phyloP scores from a whole-genome alignment of 1,284 basidiomycete species.

The Fistulina hepatica region DNA sequence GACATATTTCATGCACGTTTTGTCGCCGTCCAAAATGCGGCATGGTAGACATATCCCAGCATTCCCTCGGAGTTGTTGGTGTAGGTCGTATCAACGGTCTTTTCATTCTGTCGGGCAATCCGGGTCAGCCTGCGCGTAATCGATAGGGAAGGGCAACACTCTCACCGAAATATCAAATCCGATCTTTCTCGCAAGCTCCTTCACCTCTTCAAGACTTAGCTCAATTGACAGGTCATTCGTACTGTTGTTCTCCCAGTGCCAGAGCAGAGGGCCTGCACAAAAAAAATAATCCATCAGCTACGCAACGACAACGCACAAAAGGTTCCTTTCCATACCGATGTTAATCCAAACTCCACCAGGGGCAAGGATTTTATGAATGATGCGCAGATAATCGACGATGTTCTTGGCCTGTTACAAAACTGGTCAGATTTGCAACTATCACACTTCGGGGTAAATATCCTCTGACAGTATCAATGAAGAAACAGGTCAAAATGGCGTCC shows the following conservation, averaged over 20 bases:
- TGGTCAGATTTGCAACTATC: slow-evolving; percentile 6
- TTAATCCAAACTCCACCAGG: slow-evolving; percentile 90
- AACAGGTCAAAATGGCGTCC: slow-evolving; percentile 90
- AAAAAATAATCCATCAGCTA: background rate
- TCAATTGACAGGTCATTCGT: slow-evolving; percentile 79
- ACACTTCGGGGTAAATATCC: too few relatives aligned
- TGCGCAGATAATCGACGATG: slow-evolving; percentile 80
- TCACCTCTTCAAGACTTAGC: slow-evolving; percentile 82
- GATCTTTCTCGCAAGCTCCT: slow-evolving; percentile 59
- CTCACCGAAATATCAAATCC: slow-evolving; percentile 75
- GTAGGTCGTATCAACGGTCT: slow-evolving; percentile 74
- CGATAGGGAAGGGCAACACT: too few relatives aligned
- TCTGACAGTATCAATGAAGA: slow-evolving; percentile 93
- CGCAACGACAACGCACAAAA: slow-evolving; percentile 1
- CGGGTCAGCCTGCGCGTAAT: too few relatives aligned
- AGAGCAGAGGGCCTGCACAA: slow-evolving; percentile 72
- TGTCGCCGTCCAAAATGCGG: slow-evolving; percentile 78
- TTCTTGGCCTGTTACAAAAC: slow-evolving; percentile 88
- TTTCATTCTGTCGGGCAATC: slow-evolving; percentile 71
- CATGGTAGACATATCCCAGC: slow-evolving; percentile 82
- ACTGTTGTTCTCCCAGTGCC: slow-evolving; percentile 91
- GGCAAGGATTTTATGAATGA: slow-evolving; percentile 70
- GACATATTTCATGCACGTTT: too few relatives aligned
- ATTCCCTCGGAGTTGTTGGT: slow-evolving; percentile 77
- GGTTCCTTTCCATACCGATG: slow-evolving; percentile 38